Conservation (phyloP, 257 asterid genomes). For the Solanum corneliomulleri region DNA sequence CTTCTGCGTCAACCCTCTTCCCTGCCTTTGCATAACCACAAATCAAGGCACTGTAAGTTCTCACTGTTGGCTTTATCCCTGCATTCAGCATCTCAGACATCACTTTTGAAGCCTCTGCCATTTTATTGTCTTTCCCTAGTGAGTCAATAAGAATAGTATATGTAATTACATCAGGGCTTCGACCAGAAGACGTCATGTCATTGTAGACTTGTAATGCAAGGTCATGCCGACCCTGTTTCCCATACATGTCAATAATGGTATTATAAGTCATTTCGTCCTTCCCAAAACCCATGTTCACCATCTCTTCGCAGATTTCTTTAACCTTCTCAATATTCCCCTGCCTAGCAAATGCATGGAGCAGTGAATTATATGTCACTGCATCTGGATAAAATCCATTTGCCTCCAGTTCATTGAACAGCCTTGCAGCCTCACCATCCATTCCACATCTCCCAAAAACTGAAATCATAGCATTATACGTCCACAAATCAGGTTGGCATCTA, state of each 20-base stretch:
- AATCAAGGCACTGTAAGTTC: conserved; percentile 85
- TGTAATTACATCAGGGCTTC: conserved; percentile 86
- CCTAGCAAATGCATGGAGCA: conserved; percentile 81
- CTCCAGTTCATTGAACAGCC: conserved; percentile 58
- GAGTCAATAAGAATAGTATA: conserved; percentile 88
- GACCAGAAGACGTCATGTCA: conserved; percentile 63
- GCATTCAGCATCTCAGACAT: conserved; percentile 86
- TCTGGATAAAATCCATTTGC: conserved; percentile 67
- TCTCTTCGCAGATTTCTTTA: conserved; percentile 55
- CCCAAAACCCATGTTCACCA: conserved; percentile 70
- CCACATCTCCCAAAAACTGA: conserved; percentile 91
- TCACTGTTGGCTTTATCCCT: conserved; percentile 65
- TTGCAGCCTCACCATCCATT: conserved; percentile 61
- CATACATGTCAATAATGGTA: conserved; percentile 75
- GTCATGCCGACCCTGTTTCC: conserved; percentile 65
- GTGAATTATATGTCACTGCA: conserved; percentile 87
- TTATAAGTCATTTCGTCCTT: conserved; percentile 95
- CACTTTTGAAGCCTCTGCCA: conserved; percentile 69
- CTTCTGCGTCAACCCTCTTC: conserved; percentile 58
- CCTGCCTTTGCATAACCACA: conserved; percentile 93
- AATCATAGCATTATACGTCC: conserved; percentile 97
- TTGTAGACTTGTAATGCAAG: conserved; percentile 57
- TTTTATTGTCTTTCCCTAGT: conserved; percentile 74
- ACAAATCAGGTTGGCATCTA: conserved; percentile 85
- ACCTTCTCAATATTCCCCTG: conserved; percentile 76